Percentiles rank a stretch among this genome's conserved stretches.
Conservation (phyloP, 2,329 filamentous ascomycete species). For the Capronia americana region DNA sequence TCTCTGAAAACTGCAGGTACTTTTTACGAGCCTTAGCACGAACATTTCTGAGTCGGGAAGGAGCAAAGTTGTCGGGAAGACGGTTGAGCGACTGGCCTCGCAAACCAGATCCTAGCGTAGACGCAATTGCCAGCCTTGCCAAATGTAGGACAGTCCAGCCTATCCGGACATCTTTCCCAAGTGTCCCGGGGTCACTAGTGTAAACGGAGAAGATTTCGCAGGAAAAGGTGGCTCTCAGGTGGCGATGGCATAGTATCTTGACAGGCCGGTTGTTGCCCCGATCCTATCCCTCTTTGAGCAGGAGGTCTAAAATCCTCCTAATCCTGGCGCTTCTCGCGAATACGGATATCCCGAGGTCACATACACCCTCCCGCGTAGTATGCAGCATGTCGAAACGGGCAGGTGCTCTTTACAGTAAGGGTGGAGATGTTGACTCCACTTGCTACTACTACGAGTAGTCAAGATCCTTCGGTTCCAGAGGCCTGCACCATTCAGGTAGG, state of each 20-base stretch:
- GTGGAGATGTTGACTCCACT: not conserved
- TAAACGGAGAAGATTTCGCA: not conserved
- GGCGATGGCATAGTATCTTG: not conserved
- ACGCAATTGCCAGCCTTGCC: slow-evolving; percentile 3
- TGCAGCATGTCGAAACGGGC: slow-evolving; percentile 5
- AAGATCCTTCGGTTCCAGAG: not conserved
- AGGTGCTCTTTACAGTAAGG: slow-evolving; percentile 9
- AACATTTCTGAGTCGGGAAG: slow-evolving; percentile 12
- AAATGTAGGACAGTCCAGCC: not conserved
- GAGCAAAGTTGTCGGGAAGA: slow-evolving; percentile 1
- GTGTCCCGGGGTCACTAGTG: not conserved
- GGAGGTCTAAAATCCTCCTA: not conserved
- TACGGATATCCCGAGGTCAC: not conserved
- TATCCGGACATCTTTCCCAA: not conserved
- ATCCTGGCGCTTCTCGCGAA: not conserved
- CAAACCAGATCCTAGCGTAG: not conserved
- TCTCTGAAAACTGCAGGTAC: not conserved
- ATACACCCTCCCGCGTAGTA: not conserved
- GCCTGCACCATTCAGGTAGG: not conserved
- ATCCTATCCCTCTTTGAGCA: too few relatives aligned
- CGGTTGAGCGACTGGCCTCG: not conserved
- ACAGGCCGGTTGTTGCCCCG: not conserved
- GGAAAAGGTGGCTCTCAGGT: not conserved
- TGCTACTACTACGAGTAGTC: not conserved
- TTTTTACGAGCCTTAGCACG: slow-evolving; percentile 2